Evolutionary conservation across 495 filamentous ascomycete species (phyloP).

Genomic region (Aspergillus carlsbadensis): DNA sequence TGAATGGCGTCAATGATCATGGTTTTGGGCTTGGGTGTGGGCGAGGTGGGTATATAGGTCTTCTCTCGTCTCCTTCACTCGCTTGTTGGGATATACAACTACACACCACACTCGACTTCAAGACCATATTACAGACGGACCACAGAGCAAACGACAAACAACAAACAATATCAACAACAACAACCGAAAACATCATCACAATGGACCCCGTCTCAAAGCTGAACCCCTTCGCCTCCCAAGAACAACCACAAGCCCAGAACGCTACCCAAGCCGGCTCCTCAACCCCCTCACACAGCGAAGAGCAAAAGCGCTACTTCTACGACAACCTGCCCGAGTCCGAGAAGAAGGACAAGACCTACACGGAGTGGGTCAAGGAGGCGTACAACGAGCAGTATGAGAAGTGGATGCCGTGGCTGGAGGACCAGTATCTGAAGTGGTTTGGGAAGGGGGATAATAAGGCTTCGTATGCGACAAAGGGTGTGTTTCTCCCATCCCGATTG

Average conservation of each 20-base stretch:
- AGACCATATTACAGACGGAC: too few relatives aligned
- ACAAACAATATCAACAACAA: too few relatives aligned
- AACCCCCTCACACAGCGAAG: slow-evolving; percentile 15
- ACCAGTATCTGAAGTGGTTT: slow-evolving; percentile 67
- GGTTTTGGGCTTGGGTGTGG: too few relatives aligned
- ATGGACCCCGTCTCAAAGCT: neutral
- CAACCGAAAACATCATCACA: neutral
- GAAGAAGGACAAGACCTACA: slow-evolving; percentile 33
- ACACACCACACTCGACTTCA: too few relatives aligned
- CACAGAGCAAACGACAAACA: too few relatives aligned
- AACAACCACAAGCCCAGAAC: too few relatives aligned
- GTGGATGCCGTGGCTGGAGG: slow-evolving; percentile 77
- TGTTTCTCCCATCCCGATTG: neutral
- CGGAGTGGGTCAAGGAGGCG: slow-evolving; percentile 54
- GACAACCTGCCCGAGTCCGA: slow-evolving; percentile 13
- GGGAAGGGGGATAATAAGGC: slow-evolving; percentile 69
- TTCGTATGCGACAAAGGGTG: slow-evolving; percentile 62
- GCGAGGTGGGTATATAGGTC: too few relatives aligned
- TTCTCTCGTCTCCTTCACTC: too few relatives aligned
- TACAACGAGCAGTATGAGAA: slow-evolving; percentile 67
- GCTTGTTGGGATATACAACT: too few relatives aligned
- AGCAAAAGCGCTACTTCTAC: slow-evolving; percentile 20
- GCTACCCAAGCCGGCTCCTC: neutral
- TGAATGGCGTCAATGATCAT: too few relatives aligned
- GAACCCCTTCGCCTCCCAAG: neutral